Base-by-base conservation (phyloP, 78 protist species). In the Neovahlkampfia damariscottae region DNA sequence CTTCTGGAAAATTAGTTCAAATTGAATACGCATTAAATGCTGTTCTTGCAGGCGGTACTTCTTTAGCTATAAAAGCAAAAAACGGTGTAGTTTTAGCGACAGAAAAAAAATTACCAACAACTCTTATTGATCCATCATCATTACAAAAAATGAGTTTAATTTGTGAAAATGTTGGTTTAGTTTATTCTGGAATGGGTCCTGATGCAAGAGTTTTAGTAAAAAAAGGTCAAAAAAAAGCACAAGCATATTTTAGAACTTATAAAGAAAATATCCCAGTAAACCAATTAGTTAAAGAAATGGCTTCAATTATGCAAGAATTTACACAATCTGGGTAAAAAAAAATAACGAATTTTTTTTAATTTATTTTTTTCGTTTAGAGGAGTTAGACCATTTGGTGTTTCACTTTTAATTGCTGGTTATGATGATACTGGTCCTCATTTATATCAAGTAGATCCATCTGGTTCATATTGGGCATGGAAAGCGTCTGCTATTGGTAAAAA, bases 391-490 rank as follows among this genome's bases (percentile, higher is more conserved):
- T 96, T 98, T 67, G 99, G 99, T 8, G 93, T 91, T 6, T 95
- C 98, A 0, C 83, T 98, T 29, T 86, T 98, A 9, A 85, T 98
- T 5, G 93, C 94, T 2, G 99, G 99, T 39, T 83, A 38, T 41
- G 94, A 90, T 41, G 88, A 79, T 35, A 70, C 59, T 27, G 97
- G 96, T 7, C 91, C 97, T 35, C 93, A 88, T 29, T 90, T 98
- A n/a, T 97, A 84, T 74, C 99, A 97, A 83, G 93, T 93, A 2
- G 96, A 93, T 50, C 96, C 96, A 8, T 76, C 93, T 0, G 99
- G 99, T n/a, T 82, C 98, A 6, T 96, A 83, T 93, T 91, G 62
- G 9, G 94, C 94, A 1, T 98, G 99, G 99, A 98, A 98, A 87
- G 99, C 99, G 1, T 40, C 98, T 1, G 98, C 99, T 8, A 93